Conservation (phyloP, 2,329 filamentous ascomycete genomes). For the Alternaria angustiovoidea region DNA sequence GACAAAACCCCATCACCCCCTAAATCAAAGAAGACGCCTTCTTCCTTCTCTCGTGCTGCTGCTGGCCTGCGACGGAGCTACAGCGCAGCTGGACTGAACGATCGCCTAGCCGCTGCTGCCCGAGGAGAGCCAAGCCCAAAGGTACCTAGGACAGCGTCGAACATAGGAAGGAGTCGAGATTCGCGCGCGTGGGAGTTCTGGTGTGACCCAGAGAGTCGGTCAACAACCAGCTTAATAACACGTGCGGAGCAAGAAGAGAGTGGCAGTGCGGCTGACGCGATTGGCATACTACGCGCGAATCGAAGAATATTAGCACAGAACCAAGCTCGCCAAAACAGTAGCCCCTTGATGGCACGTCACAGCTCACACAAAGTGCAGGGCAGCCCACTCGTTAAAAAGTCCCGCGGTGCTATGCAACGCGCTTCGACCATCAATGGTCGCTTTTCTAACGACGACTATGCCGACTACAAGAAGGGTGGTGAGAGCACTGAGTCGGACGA, state of each 20-base stretch:
- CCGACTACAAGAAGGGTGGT: conserved; percentile 26
- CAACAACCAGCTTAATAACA: conserved; percentile 72
- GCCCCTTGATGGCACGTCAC: conserved; percentile 49
- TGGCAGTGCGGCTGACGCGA: conserved; percentile 81
- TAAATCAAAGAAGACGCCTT: conserved; percentile 60
- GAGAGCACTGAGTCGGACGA: conserved; percentile 54
- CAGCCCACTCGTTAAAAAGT: conserved; percentile 49
- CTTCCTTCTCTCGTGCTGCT: conserved; percentile 47
- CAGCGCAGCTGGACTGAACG: conserved; percentile 65
- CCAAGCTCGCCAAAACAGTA: conserved; percentile 71
- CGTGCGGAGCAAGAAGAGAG: conserved; percentile 81
- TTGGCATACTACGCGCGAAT: conserved; percentile 79
- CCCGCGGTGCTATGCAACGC: conserved; percentile 44
- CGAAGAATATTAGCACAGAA: conserved; percentile 62
- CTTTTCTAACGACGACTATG: conserved; percentile 39
- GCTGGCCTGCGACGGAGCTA: conserved; percentile 73
- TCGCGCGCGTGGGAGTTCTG: conserved; percentile 91
- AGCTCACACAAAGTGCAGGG: conserved; percentile 39
- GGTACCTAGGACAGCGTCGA: conserved; percentile 59
- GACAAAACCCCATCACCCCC: conserved; percentile 74
- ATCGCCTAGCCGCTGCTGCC: conserved; percentile 41
- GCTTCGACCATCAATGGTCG: conserved; percentile 47
- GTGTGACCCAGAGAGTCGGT: conserved; percentile 80
- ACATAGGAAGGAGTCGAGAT: conserved; percentile 80
- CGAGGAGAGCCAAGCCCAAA: conserved; percentile 43